Evolutionary conservation across 2,329 filamentous ascomycete species (phyloP), one percentile per base, ranked within the genome.

Genomic region (Albifimbria verrucaria): DNA sequence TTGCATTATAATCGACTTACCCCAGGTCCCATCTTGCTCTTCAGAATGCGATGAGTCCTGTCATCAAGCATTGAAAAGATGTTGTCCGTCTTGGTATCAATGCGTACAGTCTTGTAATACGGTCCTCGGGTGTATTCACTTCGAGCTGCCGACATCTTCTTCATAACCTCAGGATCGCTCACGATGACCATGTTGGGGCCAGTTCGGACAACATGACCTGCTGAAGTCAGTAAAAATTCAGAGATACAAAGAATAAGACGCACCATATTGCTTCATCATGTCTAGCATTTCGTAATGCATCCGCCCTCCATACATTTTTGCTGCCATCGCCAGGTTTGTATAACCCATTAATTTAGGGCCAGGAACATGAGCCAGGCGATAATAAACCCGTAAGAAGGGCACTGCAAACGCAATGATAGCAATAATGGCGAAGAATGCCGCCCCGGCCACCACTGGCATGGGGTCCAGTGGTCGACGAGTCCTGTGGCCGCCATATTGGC

Each of bases 191-290:
- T 24, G 44, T 47, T 47, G 5, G 44, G 44, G 20, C 44, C 44
- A 9, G 44, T 47, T 11, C 44, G 44, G 5, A 24, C 21, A 18
- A 47, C 15, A 18, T 21, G 44, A 18, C 44, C 44, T 47, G 22
- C 22, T 15, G 20, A 5, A 4, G 18, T 44, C 22, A 44, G 42
- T 4, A 44, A 43, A 10, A n/a, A 20, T n/a, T 12, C 12, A 12
- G 32, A 12, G 12, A 32, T 36, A n/a, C 28, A 45, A 45, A 15
- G n/a, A n/a, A n/a, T 6, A 45, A 22, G n/a, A 62, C 59, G 36
- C 41, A 65, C 62, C 62, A 48, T 68, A 67, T 51, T 63, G 60
- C 45, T 62, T 46, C 42, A 50, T 58, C 10, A 64, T 59, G n/a
- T 67, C 58, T 28, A 59, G 59, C 23, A 64, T 50, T 26, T 65